Percentiles rank a stretch among this genome's conserved stretches.
These are phyloP conservation scores for Collariella sp. DNA, from an alignment of 495 filamentous ascomycete species.

Conservation along the genomic window DNA sequence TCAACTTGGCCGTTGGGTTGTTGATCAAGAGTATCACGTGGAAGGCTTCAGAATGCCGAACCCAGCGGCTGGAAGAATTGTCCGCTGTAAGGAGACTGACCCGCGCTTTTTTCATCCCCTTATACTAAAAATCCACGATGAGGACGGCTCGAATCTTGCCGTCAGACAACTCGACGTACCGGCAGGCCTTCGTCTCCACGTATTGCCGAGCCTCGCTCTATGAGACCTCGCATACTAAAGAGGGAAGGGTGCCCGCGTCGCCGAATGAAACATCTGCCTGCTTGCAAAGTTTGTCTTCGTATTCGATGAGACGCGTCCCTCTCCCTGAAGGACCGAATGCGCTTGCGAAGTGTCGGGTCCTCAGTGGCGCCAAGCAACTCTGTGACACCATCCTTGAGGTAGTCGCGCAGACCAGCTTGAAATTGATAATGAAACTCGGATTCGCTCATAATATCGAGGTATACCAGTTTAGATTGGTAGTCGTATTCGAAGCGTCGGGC, in stretches of 20 bases:
- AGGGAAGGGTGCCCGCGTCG: not conserved
- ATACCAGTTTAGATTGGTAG: conserved; percentile 5
- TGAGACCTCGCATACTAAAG: conserved; percentile 11
- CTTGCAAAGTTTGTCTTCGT: conserved; percentile 3
- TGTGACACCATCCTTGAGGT: not conserved
- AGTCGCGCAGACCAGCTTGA: conserved; percentile 2
- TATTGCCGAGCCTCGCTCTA: conserved; percentile 10
- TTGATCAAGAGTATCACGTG: conserved; percentile 2
- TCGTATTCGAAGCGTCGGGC: conserved; percentile 10
- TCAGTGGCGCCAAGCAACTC: not conserved
- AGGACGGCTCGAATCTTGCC: conserved; percentile 6
- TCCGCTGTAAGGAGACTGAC: not conserved
- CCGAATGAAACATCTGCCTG: conserved; percentile 8
- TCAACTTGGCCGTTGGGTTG: conserved; percentile 7
- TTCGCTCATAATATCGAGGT: conserved; percentile 10
- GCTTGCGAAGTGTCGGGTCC: not conserved
- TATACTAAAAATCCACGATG: conserved; percentile 6
- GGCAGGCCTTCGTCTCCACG: conserved; percentile 4
- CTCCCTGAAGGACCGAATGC: not conserved
- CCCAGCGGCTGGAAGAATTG: not conserved
- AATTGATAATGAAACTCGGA: conserved; percentile 1
- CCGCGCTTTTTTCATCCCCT: not conserved
- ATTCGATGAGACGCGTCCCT: not conserved
- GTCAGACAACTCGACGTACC: conserved; percentile 7
- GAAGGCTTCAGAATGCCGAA: conserved; percentile 1